phyloP scores from a whole-genome alignment of 2,329 filamentous ascomycete genomes.

The Aspergillus ibericus region DNA sequence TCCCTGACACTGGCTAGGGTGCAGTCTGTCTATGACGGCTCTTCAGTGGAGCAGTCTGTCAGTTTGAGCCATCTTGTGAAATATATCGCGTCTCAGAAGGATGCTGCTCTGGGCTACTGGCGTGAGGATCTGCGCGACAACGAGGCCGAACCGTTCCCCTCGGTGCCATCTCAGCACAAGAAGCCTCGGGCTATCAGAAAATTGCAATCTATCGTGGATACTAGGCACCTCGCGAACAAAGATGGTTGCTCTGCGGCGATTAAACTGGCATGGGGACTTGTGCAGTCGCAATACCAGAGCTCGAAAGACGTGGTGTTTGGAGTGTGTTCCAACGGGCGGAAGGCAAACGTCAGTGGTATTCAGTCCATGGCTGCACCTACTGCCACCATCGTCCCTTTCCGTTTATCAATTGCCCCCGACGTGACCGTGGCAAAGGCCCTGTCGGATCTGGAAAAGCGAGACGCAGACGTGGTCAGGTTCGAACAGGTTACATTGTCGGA shows the following conservation, averaged over 20 bases:
- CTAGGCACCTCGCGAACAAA: background rate
- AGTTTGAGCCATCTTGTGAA: conserved; percentile 11
- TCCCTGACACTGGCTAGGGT: conserved; percentile 5
- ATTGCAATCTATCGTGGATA: background rate
- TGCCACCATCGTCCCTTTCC: conserved; percentile 7
- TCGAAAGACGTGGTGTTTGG: conserved; percentile 9
- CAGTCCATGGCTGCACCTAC: conserved; percentile 4
- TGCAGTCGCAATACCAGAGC: conserved; percentile 4
- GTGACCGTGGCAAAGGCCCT: conserved; percentile 49
- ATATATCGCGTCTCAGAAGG: conserved; percentile 1
- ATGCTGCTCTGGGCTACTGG: conserved; percentile 4
- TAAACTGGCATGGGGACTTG: conserved; percentile 6
- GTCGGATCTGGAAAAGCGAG: conserved; percentile 53
- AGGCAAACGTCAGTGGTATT: background rate
- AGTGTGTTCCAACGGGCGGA: background rate
- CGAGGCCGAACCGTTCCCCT: conserved; percentile 1
- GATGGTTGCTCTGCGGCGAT: background rate
- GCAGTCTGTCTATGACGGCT: background rate
- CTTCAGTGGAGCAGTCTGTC: background rate
- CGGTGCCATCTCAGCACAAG: background rate
- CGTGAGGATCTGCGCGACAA: background rate
- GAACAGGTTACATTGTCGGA: conserved; percentile 56
- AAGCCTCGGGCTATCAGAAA: background rate
- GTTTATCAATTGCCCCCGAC: background rate
- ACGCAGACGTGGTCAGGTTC: conserved; percentile 55